Evolutionary conservation across 352 stramenopile species (phyloP), one percentile per base, ranked within the genome.

Genomic region (Phytophthora nicotianae): DNA sequence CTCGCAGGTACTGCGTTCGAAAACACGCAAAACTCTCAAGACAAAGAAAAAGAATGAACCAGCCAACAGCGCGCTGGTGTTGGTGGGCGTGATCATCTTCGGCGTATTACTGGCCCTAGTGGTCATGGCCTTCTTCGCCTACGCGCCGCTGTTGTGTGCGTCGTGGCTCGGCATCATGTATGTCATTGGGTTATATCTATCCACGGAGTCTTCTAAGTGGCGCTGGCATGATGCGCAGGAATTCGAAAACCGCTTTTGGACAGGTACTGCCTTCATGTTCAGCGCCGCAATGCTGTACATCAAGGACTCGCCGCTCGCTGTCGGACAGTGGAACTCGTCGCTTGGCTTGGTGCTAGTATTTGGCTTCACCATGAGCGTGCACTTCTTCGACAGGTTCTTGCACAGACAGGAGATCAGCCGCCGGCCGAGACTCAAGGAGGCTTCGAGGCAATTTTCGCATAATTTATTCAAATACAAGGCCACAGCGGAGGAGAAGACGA

Each of bases 191-290:
- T 68, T 95, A 17, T 95, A 92, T 63, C 67, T 95, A 55, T 88
- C 82, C 24, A 93, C 83, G 38, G 86, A 95, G 51, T 89, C 80
- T 50, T 89, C 80, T 40, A 88, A 90, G 38, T 96, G 86, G 86
- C 81, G 84, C 52, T 94, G 84, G 80, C 86, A 95, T 72, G 81
- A 95, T 58, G 86, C 88, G 16, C 87, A 97, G 62, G 96, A 98
- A 77, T 98, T 98, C 64, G 96, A 99, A 74, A 99, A 99, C 81
- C 85, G 95, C 60, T 99, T 99, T 70, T 98, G 95, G 96, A 98
- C 95, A 5, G 83, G 97, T 61, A 97, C 96, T 29, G 92, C 91
- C 10, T 90, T 97, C 50, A 61, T 98, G n/a, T 93, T 98, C 47
- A 96, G 86, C 45, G 88, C 84, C 1, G 91, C 92, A n/a, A 68